These are phyloP conservation scores for Coemansia sp. DNA, from an alignment of 192 early-diverging fungal genomes.

Conservation along the genomic window DNA sequence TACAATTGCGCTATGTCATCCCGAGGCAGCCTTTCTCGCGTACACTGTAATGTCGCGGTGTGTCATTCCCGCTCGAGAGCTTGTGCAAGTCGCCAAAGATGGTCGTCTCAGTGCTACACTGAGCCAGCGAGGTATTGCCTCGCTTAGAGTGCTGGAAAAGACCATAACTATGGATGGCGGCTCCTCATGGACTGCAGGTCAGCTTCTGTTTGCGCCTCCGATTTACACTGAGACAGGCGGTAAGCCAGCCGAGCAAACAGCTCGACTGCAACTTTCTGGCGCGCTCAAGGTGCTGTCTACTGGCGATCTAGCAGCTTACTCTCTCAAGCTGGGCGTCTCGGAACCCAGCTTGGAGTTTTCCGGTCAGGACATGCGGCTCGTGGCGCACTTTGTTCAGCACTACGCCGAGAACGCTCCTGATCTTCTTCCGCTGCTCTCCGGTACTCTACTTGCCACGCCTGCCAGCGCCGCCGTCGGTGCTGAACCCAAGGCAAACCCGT, in stretches of 20 bases:
- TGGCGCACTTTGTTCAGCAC: conserved; percentile 23
- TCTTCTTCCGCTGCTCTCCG: conserved; percentile 22
- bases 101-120: conserved; percentile 1
- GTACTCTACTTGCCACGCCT: not conserved
- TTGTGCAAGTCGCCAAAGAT: conserved; percentile 5
- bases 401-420: conserved; percentile 27
- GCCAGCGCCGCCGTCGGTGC: not conserved
- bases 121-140: conserved; percentile 23
- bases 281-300: conserved; percentile 22
- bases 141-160: conserved; percentile 23
- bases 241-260: conserved; percentile 1
- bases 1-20: conserved; percentile 34
- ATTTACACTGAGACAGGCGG: conserved; percentile 19
- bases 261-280: conserved; percentile 20
- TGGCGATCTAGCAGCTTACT: conserved; percentile 1
- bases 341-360: conserved; percentile 10
- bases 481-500: conserved; percentile 22
- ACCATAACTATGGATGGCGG: conserved; percentile 16
- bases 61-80: conserved; percentile 14
- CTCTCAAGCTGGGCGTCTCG: conserved; percentile 20
- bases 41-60: conserved; percentile 29
- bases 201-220: conserved; percentile 36
- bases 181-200: conserved; percentile 11
- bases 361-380: conserved; percentile 38
- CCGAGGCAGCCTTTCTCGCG: conserved; percentile 26